Evolutionary conservation across 2,329 filamentous ascomycete genomes (phyloP).

Genomic region (Endoconidiophora laricicola): DNA sequence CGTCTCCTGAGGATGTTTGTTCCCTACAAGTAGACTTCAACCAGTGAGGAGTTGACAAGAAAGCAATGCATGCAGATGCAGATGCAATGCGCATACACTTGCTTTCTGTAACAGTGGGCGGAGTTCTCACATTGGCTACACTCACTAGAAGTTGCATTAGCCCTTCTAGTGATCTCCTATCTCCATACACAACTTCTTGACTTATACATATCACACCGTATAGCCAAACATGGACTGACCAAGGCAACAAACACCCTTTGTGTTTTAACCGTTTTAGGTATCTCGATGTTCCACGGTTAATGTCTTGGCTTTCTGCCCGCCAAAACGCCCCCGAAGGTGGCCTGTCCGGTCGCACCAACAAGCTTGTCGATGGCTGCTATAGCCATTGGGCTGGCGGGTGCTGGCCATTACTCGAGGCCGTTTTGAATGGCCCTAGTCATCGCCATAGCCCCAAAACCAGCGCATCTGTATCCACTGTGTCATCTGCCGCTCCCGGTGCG

Average conservation of each 20-base stretch:
- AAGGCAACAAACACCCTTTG: not conserved
- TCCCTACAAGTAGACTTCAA: slow-evolving; percentile 1
- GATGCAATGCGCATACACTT: not conserved
- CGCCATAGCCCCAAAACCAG: slow-evolving; percentile 7
- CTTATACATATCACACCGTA: not conserved
- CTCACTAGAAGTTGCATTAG: not conserved
- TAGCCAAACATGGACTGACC: not conserved
- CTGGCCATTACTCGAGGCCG: slow-evolving; percentile 79
- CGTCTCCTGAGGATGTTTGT: not conserved
- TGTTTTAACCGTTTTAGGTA: slow-evolving; percentile 30
- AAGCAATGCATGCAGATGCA: slow-evolving; percentile 15
- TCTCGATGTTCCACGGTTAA: slow-evolving; percentile 59
- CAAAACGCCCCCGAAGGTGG: slow-evolving; percentile 87
- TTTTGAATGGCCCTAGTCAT: slow-evolving; percentile 37
- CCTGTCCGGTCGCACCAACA: slow-evolving; percentile 88
- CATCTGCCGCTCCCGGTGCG: not conserved
- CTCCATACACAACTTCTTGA: not conserved
- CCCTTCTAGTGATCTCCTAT: not conserved
- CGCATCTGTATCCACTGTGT: not conserved
- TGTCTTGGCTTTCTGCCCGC: slow-evolving; percentile 76
- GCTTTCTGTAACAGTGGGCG: not conserved
- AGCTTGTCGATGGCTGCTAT: slow-evolving; percentile 95
- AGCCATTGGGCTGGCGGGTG: slow-evolving; percentile 95
- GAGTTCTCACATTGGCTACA: too few relatives aligned
- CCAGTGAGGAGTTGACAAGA: slow-evolving; percentile 24